Conservation (phyloP, 139 green algal genomes). For the Volvox reticuliferus region DNA sequence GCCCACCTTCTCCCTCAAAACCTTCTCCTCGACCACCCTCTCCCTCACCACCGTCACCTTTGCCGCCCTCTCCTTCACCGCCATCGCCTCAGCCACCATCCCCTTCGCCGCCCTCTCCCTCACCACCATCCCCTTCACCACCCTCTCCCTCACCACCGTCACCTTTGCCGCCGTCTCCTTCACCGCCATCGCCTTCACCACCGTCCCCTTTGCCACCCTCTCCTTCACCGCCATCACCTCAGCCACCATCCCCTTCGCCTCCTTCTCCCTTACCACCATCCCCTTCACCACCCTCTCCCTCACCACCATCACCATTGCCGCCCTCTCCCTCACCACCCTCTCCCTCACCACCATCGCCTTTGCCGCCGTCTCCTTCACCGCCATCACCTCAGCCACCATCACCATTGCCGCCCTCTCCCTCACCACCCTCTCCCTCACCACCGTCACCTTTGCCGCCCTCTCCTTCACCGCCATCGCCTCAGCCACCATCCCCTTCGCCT, state of each 20-base stretch:
- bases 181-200: background rate
- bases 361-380: background rate
- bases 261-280: background rate
- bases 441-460: background rate
- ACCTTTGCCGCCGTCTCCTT: background rate
- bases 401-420: background rate
- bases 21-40: background rate
- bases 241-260: background rate
- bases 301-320: no score
- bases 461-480: background rate
- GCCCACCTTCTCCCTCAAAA: background rate
- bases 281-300: background rate
- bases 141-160: background rate
- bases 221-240: background rate
- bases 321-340: background rate
- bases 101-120: background rate
- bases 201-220: background rate
- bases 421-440: background rate
- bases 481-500: background rate
- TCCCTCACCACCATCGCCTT: background rate
- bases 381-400: background rate
- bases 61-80: background rate
- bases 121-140: background rate
- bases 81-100: background rate
- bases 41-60: background rate